Base-by-base conservation (phyloP, 768 basidiomycete genomes). In the Boletus insuetus region DNA sequence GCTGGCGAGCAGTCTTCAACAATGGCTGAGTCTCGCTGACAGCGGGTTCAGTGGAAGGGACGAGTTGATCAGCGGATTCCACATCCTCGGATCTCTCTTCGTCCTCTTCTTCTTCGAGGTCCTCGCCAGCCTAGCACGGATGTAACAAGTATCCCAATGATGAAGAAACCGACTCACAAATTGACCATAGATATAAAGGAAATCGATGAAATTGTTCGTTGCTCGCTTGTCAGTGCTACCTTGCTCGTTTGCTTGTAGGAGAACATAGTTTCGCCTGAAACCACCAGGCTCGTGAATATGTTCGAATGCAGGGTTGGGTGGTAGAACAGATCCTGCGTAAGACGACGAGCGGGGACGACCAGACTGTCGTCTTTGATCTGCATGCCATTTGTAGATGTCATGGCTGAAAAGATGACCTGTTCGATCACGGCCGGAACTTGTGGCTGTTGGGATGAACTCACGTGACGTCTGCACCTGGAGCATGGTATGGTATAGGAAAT, bases 211-310 rank as follows among this genome's bases (percentile, higher is more conserved):
- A 66, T 91, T 95, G 64, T 87, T 87, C 31, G 82, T 69, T 56
- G 93, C 77, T 46, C 83, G 82, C 14, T 72, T 79, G 56, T 87
- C 86, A 40, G 81, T 82, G 20, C 71, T 65, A 10, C 84, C 84
- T 55, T 86, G 82, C 57, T 88, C 87, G 46, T 79, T 82, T 4
- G 91, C 86, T 46, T 82, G 83, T 53, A 89, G 71, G 31, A 87
- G 74, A 9, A 98, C 77, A 69, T 92, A 97, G 70, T 95, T 92
- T 50, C 95, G 79, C 61, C 95, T 80, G 73, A 98, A 97, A 2
- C 94, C 95, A 52, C 95, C 95, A 0, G 95, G 96, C 67, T 96
- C 91, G 58, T 93, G 92, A 49, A 98, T 94, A 62, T 95, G 92
- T 64, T 94, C 88, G 53, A 97, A 90, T 3, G 82, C 88, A 19